A percentile compares a stretch with the other conserved stretches of the same genome.
phyloP scores from a whole-genome alignment of 495 filamentous ascomycete species.

The Pseudevernia furfuracea region DNA sequence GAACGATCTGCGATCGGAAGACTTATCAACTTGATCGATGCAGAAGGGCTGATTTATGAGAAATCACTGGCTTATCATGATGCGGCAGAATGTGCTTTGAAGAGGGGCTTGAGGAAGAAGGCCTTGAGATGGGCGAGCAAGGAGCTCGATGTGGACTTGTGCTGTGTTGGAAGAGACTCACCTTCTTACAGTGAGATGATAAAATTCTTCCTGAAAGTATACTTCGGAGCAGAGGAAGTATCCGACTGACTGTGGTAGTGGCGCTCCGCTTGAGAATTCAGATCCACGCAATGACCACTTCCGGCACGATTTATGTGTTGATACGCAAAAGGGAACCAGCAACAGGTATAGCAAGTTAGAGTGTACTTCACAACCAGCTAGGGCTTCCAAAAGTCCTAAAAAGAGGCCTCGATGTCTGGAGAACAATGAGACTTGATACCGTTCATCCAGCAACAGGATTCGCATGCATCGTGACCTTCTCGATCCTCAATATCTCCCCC shows the following conservation, averaged over 20 bases:
- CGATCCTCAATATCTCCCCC: slow-evolving; percentile 28
- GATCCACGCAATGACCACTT: background rate
- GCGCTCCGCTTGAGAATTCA: background rate
- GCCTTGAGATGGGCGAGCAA: background rate
- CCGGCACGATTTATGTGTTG: background rate
- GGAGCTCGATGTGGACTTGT: background rate
- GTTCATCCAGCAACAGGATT: slow-evolving; percentile 65
- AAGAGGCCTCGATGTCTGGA: background rate
- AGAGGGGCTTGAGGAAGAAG: background rate
- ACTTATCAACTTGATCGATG: background rate
- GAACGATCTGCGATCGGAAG: background rate
- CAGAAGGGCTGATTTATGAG: background rate
- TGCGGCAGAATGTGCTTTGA: background rate
- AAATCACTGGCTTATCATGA: background rate
- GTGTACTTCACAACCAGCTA: background rate
- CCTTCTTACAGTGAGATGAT: background rate
- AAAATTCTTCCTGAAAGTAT: background rate
- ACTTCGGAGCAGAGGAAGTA: background rate
- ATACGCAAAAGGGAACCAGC: background rate
- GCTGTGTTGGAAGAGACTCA: background rate
- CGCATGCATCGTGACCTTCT: slow-evolving; percentile 76
- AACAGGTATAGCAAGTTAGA: background rate
- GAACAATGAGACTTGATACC: background rate
- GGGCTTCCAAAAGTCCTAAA: background rate
- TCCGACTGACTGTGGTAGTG: background rate